phyloP scores from a whole-genome alignment of 2,329 filamentous ascomycete genomes.

The Trichophyton equinum region DNA sequence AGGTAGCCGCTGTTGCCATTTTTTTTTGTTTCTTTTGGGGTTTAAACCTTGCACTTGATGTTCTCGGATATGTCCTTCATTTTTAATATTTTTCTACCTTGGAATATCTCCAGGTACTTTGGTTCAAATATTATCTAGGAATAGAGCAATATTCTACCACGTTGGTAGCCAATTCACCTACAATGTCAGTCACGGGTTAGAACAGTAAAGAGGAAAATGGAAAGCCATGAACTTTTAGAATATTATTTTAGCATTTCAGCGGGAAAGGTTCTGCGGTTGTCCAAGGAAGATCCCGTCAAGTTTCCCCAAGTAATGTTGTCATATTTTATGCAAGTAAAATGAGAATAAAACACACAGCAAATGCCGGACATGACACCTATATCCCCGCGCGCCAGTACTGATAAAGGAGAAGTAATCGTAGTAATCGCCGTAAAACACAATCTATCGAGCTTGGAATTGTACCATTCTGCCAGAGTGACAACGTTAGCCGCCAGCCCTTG shows the following conservation, averaged over 20 bases:
- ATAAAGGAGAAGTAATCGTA: not conserved
- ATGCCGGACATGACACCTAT: not conserved
- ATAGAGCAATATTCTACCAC: not conserved
- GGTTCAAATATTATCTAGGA: not conserved
- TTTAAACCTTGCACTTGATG: not conserved
- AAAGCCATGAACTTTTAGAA: not conserved
- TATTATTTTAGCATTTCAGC: not conserved
- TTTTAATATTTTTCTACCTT: not conserved
- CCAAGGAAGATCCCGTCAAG: not conserved
- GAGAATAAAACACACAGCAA: not conserved
- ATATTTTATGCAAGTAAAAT: too few species aligned
- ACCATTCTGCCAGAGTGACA: slow-evolving; percentile 59
- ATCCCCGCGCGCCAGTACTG: not conserved
- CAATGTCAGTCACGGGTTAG: not conserved
- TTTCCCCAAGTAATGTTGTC: not conserved
- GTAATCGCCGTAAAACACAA: not conserved
- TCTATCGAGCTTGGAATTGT: slow-evolving; percentile 86
- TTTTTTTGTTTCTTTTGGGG: not conserved
- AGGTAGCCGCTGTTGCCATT: not conserved
- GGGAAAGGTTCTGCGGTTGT: not conserved
- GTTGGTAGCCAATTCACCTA: not conserved
- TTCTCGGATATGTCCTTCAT: not conserved
- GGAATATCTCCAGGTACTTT: not conserved
- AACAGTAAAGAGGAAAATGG: not conserved
- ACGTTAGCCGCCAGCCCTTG: slow-evolving; percentile 6